Base-by-base conservation (phyloP, 441 rosid genomes). In the Syzygium malaccense region DNA sequence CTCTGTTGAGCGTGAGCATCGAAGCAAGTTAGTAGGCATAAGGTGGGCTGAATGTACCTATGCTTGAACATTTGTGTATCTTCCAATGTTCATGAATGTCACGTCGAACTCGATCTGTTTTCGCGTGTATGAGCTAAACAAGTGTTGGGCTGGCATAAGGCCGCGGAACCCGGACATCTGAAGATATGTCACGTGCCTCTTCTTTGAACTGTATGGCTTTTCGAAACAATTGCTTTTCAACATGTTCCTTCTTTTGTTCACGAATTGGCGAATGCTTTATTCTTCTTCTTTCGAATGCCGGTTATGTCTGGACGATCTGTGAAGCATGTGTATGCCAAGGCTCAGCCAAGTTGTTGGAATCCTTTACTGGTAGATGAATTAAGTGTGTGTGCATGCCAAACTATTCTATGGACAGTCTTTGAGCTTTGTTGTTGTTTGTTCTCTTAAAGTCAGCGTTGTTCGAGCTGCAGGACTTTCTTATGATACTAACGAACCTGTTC, bases 401-500 rank as follows among this genome's bases (percentile, higher is more conserved):
- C 28, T 41, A 75, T 41, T 41, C 51, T 41, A 75, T 0, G 10
- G 51, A 41, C 83, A 75, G 83, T 41, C 53, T 75, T 75, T 0
- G 1, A 23, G n/a, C 51, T 41, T 41, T 75, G 51, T 41, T 2
- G 5, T 14, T 75, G n/a, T 75, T 6, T 41, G 18, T 41, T 41
- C 51, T 75, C n/a, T 75, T 41, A 75, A 41, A 23, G 41, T 41
- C 28, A 28, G 12, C n/a, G 12, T 37, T n/a, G 85, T 86, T 78
- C 4, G 45, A 18, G 26, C 56, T 88, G 88, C 93, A 94, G 97
- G 98, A 86, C 95, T 96, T 87, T 93, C 92, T 8, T 92, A 92
- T 86, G 97, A 95, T 86, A 95, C 95, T 8, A 96, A 95, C 37
- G 97, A 96, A 88, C 91, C 95, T 41, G 93, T 95, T 85, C 89